These are phyloP conservation scores for Crotalaria pallida DNA, from an alignment of 306 rosid genomes.

Conservation along the genomic window DNA sequence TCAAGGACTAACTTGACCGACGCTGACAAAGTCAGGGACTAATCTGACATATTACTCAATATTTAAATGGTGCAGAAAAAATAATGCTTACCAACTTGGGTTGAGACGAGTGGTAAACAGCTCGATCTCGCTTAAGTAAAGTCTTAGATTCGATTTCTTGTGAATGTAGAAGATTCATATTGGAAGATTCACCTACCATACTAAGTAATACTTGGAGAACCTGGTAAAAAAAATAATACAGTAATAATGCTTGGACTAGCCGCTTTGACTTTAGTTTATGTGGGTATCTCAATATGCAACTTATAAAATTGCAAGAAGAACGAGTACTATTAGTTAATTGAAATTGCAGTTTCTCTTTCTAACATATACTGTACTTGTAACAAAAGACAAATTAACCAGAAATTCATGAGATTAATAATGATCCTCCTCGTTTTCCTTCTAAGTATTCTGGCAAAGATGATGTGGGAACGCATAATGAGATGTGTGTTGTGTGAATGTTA, in stretches of 20 bases:
- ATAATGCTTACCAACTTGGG: no score
- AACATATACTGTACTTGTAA: no score
- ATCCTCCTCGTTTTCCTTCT: background rate
- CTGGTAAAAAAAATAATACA: no score
- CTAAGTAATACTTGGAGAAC: no score
- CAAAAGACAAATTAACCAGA: slow-evolving; percentile 16
- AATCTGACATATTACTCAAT: no score
- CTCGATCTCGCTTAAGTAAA: no score
- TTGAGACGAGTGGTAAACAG: no score
- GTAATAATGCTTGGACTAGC: background rate
- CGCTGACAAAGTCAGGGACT: no score
- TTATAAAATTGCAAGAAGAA: background rate
- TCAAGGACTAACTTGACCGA: no score
- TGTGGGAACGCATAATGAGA: background rate
- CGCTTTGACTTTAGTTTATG: background rate
- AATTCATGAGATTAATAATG: slow-evolving; percentile 22
- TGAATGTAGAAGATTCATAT: no score
- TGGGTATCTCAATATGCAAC: background rate
- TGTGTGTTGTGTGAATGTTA: background rate
- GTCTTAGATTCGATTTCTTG: no score
- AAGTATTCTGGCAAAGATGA: background rate
- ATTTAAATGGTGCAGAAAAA: background rate
- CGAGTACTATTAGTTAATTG: background rate
- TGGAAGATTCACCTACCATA: no score
- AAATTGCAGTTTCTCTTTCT: background rate